A percentile compares a stretch with the other conserved stretches of the same genome.
These are phyloP conservation scores for Geotrichum phurueaensis DNA, from an alignment of 1,139 yeast genomes.

Conservation along the genomic window DNA sequence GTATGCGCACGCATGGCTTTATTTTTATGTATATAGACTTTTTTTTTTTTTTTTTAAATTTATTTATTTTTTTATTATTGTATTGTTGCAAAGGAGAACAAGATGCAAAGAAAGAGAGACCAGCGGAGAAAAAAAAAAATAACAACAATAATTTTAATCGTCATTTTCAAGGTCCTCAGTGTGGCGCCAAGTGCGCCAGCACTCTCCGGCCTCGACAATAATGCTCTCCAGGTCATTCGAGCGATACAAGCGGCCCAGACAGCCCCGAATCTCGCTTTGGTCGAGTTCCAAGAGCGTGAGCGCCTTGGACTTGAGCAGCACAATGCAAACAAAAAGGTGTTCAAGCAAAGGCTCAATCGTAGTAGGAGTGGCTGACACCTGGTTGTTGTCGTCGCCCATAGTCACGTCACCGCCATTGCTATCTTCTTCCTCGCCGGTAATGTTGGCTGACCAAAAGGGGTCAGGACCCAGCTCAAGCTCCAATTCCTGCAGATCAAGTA, in stretches of 20 bases:
- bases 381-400: conserved; percentile 11
- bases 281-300: conserved; percentile 76
- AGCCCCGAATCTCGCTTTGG: conserved; percentile 81
- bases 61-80: background rate
- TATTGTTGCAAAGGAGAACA: background rate
- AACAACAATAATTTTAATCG: background rate
- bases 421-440: conserved; percentile 6
- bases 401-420: background rate
- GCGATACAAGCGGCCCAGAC: conserved; percentile 51
- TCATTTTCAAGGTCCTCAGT: conserved; percentile 21
- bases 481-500: conserved; percentile 16
- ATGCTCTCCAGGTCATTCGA: conserved; percentile 59
- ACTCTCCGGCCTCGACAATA: conserved; percentile 73
- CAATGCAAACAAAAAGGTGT: conserved; percentile 67
- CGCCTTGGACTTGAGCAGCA: conserved; percentile 75
- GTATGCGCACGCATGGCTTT: no score
- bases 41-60: background rate
- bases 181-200: conserved; percentile 86
- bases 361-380: background rate
- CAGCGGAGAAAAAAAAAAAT: background rate
- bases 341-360: conserved; percentile 55
- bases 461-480: conserved; percentile 26
- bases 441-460: conserved; percentile 33
- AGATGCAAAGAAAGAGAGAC: background rate
- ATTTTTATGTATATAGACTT: no score